A percentile compares a stretch with the other conserved stretches of the same genome.
phyloP scores from a whole-genome alignment of 306 rosid genomes.

The Lotus japonicus region DNA sequence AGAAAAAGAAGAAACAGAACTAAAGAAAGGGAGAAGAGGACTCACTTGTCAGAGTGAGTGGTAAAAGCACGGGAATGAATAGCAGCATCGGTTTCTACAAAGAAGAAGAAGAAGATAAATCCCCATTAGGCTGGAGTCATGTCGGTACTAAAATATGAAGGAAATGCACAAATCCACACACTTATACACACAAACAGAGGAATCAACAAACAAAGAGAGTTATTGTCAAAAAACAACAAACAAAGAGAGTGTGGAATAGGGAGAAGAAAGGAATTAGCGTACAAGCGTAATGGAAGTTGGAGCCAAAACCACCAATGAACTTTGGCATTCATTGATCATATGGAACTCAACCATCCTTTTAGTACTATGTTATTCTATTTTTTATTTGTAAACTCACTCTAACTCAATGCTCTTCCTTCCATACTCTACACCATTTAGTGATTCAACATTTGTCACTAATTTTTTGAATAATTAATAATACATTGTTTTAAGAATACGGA shows the following conservation, averaged over 20 bases:
- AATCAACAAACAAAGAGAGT: not conserved
- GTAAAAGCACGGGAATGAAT: not conserved
- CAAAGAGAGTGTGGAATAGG: not conserved
- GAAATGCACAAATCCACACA: too few relatives aligned
- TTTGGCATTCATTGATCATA: conserved; percentile 24
- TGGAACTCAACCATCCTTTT: conserved; percentile 18
- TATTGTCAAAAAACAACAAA: too few relatives aligned
- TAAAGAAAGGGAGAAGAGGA: not conserved
- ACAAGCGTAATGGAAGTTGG: not conserved
- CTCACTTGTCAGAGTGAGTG: conserved; percentile 23
- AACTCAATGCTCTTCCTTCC: too few relatives aligned
- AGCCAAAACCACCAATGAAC: conserved; percentile 23
- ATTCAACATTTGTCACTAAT: too few relatives aligned
- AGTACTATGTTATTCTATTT: not conserved
- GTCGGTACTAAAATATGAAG: conserved; percentile 37
- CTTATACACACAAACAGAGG: not conserved
- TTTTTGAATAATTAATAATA: too few relatives aligned
- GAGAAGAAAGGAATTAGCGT: not conserved
- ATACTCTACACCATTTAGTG: too few relatives aligned
- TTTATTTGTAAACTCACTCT: not conserved
- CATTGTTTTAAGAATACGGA: too few relatives aligned
- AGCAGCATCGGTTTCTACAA: too few relatives aligned
- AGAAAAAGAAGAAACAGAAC: too few relatives aligned
- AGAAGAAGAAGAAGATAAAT: conserved; percentile 27
- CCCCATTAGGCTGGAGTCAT: conserved; percentile 65